Percentiles rank a stretch among this genome's conserved stretches.
phyloP scores from a whole-genome alignment of 1,284 basidiomycete species.

The Leccinum fallax region DNA sequence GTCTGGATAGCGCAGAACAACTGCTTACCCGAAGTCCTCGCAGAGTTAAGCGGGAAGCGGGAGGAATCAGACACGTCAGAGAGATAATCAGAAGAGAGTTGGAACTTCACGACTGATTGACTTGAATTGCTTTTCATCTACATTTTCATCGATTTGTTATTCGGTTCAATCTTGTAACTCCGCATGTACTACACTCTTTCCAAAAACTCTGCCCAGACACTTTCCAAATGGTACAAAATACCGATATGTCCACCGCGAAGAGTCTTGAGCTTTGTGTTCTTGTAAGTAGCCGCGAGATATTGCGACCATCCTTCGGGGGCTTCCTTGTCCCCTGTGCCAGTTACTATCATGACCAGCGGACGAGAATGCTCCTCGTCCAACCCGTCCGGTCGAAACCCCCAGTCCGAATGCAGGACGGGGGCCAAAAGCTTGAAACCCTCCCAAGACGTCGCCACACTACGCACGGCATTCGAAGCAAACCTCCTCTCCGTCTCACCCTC shows the following conservation, averaged over 20 bases:
- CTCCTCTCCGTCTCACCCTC: constrained; percentile 46
- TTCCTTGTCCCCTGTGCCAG: constrained; percentile 41
- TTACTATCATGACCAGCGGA: constrained; percentile 48
- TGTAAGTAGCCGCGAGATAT: constrained; percentile 48
- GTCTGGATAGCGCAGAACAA: constrained; percentile 58
- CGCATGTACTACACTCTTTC: constrained; percentile 4
- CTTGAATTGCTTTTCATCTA: constrained; percentile 33
- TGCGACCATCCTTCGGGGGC: constrained; percentile 44
- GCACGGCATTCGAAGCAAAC: constrained; percentile 44
- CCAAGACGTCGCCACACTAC: constrained; percentile 54
- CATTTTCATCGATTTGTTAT: constrained; percentile 24
- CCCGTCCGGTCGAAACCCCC: constrained; percentile 49
- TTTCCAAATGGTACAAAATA: constrained; percentile 44
- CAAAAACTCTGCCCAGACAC: constrained; percentile 49
- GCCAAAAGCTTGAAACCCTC: constrained; percentile 51
- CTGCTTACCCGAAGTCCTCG: constrained; percentile 68
- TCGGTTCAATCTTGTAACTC: constrained; percentile 14
- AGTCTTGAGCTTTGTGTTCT: constrained; percentile 39
- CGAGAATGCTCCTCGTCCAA: constrained; percentile 48
- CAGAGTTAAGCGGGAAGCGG: constrained; percentile 64
- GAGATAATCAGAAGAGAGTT: constrained; percentile 78
- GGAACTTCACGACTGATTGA: constrained; percentile 60
- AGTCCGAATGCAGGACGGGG: constrained; percentile 51
- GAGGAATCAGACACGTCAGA: constrained; percentile 73
- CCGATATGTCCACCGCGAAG: constrained; percentile 53